These are phyloP conservation scores for Penicillium antarcticum DNA, from an alignment of 495 filamentous ascomycete genomes.

Conservation along the genomic window DNA sequence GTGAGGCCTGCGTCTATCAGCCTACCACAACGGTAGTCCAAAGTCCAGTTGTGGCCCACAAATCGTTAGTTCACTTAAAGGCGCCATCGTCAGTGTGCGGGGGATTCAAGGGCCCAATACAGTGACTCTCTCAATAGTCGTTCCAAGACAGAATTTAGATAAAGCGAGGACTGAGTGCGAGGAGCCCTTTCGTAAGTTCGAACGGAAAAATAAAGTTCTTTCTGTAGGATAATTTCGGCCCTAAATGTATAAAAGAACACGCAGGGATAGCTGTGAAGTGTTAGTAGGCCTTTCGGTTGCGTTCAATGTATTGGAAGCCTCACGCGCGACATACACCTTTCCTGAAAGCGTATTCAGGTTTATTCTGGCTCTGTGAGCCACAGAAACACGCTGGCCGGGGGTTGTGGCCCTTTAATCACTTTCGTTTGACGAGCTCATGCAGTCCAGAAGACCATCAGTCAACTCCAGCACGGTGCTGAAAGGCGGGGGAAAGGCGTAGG, in stretches of 20 bases:
- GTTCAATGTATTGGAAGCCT: neutral
- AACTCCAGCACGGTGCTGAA: conserved; percentile 23
- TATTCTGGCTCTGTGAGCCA: conserved; percentile 43
- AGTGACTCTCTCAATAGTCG: conserved; percentile 60
- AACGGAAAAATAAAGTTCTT: conserved; percentile 54
- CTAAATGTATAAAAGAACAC: conserved; percentile 41
- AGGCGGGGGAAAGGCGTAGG: conserved; percentile 50
- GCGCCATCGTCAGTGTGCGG: conserved; percentile 53
- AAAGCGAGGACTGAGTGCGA: conserved; percentile 41
- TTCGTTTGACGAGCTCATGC: conserved; percentile 57
- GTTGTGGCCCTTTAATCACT: conserved; percentile 53
- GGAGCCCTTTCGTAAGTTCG: conserved; percentile 46
- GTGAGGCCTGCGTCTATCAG: conserved; percentile 22
- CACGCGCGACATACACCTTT: conserved; percentile 53
- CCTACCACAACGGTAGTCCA: neutral
- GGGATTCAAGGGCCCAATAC: conserved; percentile 41
- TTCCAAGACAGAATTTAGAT: conserved; percentile 65
- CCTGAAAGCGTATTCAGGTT: conserved; percentile 45
- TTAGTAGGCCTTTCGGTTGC: neutral
- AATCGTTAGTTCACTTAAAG: conserved; percentile 54
- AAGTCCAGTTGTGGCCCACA: conserved; percentile 24
- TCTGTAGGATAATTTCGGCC: conserved; percentile 23
- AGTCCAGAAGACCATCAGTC: conserved; percentile 54
- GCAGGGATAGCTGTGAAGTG: conserved; percentile 25
- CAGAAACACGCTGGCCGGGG: conserved; percentile 38